These are phyloP conservation scores for Diaporthe sp. DNA, from an alignment of 2,329 filamentous ascomycete genomes.

Conservation along the genomic window DNA sequence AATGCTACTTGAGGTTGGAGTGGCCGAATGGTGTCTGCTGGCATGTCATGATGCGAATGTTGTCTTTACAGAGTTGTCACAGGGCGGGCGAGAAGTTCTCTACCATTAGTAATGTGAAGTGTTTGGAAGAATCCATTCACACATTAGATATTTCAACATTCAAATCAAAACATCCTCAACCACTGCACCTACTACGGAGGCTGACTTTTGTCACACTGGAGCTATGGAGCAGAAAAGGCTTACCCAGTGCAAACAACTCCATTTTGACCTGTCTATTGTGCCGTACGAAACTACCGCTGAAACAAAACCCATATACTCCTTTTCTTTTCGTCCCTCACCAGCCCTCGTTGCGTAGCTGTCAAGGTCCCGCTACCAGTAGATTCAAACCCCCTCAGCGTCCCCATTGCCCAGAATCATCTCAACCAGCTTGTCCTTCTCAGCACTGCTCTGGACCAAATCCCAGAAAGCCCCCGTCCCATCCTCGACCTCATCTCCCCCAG, in stretches of 20 bases:
- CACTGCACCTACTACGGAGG: no score
- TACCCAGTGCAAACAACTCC: neutral
- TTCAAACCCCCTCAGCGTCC: constrained; percentile 17
- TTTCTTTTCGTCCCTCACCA: neutral
- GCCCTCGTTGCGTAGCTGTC: neutral
- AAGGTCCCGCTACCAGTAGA: no score
- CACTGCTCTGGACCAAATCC: constrained; percentile 50
- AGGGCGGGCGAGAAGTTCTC: neutral
- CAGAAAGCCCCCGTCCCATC: constrained; percentile 48
- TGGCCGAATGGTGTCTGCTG: neutral
- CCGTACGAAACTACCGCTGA: neutral
- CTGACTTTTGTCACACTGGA: neutral
- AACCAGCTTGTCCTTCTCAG: constrained; percentile 48
- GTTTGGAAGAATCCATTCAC: neutral
- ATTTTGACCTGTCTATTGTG: constrained; percentile 11
- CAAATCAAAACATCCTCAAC: neutral
- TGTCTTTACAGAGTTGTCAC: neutral
- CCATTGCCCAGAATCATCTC: constrained; percentile 48
- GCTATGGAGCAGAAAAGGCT: neutral
- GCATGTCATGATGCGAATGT: neutral
- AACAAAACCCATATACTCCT: neutral
- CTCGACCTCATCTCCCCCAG: constrained; percentile 35
- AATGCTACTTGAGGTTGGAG: neutral
- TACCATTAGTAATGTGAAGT: neutral
- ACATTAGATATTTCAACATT: neutral